A percentile compares a stretch with the other conserved stretches of the same genome.
Conservation (phyloP, 768 basidiomycete genomes). For the Boletus pseudo-olivaceus region DNA sequence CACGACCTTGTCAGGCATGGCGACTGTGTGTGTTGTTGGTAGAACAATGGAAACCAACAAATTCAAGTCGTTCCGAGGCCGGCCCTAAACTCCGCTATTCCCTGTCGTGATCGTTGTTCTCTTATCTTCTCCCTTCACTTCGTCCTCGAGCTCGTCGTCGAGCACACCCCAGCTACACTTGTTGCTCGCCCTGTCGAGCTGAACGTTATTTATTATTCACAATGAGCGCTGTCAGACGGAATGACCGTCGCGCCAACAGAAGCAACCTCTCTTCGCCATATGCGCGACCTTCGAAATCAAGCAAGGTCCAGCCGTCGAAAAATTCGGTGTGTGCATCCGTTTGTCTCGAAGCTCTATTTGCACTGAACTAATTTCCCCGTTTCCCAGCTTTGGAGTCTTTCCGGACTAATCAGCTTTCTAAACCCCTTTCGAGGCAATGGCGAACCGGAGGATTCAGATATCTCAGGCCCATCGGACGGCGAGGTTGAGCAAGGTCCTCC, state of each 20-base stretch:
- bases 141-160: conserved; percentile 11
- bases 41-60: conserved; percentile 4
- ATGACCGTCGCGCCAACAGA: conserved; percentile 38
- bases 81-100: conserved; percentile 30
- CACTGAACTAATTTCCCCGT: conserved; percentile 19
- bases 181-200: conserved; percentile 4
- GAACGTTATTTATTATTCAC: conserved; percentile 12
- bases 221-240: conserved; percentile 59
- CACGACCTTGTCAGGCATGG: conserved; percentile 45
- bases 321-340: conserved; percentile 43
- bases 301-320: conserved; percentile 30
- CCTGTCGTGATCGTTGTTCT: conserved; percentile 21
- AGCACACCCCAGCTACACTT: neutral
- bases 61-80: conserved; percentile 16
- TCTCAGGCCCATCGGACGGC: conserved; percentile 18
- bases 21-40: conserved; percentile 2
- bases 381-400: conserved; percentile 47
- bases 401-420: conserved; percentile 46
- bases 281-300: conserved; percentile 35
- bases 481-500: conserved; percentile 30
- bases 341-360: neutral
- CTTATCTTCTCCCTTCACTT: conserved; percentile 19
- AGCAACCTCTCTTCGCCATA: conserved; percentile 53
- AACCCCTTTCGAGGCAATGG: conserved; percentile 41
- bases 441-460: conserved; percentile 23